phyloP scores from a whole-genome alignment of 768 basidiomycete genomes.

The Lactifluus echinatus region DNA sequence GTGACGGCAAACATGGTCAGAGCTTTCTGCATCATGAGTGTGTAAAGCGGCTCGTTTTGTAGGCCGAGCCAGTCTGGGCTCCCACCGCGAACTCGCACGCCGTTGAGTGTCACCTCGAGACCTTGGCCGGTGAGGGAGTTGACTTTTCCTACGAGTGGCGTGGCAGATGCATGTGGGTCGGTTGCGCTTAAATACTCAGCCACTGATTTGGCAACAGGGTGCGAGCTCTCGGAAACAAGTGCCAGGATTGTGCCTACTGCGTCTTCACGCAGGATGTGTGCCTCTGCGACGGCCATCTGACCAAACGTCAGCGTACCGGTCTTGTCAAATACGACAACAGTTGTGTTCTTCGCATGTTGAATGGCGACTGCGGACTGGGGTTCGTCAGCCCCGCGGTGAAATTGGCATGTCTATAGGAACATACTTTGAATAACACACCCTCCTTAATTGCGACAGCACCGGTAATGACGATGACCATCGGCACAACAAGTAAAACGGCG shows the following conservation, averaged over 20 bases:
- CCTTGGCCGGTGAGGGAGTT: slow-evolving; percentile 32
- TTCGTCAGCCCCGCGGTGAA: not conserved
- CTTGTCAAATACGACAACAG: slow-evolving; percentile 48
- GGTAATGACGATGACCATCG: slow-evolving; percentile 31
- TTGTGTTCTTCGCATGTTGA: slow-evolving; percentile 26
- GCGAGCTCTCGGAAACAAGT: slow-evolving; percentile 30
- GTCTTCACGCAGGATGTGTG: slow-evolving; percentile 25
- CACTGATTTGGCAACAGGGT: slow-evolving; percentile 32
- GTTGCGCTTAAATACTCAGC: slow-evolving; percentile 24
- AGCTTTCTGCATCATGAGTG: slow-evolving; percentile 31
- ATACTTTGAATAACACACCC: slow-evolving; percentile 28
- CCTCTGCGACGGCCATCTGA: slow-evolving; percentile 32
- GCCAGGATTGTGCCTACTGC: slow-evolving; percentile 23
- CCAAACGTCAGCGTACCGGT: slow-evolving; percentile 49
- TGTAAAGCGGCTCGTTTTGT: slow-evolving; percentile 25
- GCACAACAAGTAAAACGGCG: slow-evolving; percentile 33
- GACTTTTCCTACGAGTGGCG: slow-evolving; percentile 17
- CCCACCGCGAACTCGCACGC: slow-evolving; percentile 30
- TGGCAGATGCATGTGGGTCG: not conserved
- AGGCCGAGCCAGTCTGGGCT: slow-evolving; percentile 30
- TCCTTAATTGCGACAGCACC: slow-evolving; percentile 27
- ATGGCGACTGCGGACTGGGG: slow-evolving; percentile 6
- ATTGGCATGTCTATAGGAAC: not conserved
- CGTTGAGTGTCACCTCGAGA: slow-evolving; percentile 29
- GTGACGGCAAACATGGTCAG: slow-evolving; percentile 38